phyloP scores from a whole-genome alignment of 176 grass and related monocot genomes.

The Pontederia crassipes region DNA sequence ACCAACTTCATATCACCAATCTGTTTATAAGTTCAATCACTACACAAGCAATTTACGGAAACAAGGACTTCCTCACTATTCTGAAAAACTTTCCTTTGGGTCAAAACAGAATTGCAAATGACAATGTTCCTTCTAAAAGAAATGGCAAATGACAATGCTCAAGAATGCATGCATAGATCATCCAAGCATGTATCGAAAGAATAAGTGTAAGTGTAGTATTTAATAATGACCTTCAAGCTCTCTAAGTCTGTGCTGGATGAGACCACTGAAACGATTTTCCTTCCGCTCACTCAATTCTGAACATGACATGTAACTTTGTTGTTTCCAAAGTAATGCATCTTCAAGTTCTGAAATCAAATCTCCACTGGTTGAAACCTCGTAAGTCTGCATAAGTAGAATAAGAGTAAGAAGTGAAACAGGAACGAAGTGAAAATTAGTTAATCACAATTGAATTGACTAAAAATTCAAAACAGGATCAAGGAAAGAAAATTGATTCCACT shows the following conservation, averaged over 20 bases:
- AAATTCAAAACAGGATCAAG: too few relatives aligned
- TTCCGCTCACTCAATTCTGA: constrained; percentile 49
- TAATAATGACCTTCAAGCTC: constrained; percentile 71
- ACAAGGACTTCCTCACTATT: too few relatives aligned
- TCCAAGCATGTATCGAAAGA: constrained; percentile 11
- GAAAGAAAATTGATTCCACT: too few relatives aligned
- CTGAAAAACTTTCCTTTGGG: too few relatives aligned
- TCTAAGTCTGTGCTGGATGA: constrained; percentile 66
- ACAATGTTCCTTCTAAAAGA: too few relatives aligned
- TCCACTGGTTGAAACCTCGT: constrained; percentile 11
- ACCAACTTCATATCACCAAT: too few relatives aligned
- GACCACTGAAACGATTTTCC: constrained; percentile 67
- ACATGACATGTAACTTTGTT: constrained; percentile 42
- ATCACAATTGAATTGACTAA: background rate
- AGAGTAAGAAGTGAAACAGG: background rate
- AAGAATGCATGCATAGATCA: constrained; percentile 13
- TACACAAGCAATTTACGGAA: too few relatives aligned
- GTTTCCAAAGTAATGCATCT: constrained; percentile 55
- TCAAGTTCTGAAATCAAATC: constrained; percentile 76
- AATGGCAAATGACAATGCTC: background rate
- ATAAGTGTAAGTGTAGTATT: background rate
- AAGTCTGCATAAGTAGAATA: constrained; percentile 8
- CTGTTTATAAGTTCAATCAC: too few relatives aligned
- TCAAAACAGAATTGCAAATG: too few relatives aligned
- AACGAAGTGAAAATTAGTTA: background rate